A percentile compares a stretch with the other conserved stretches of the same genome.
These are phyloP conservation scores for Penicillium coprophilum DNA, from an alignment of 495 filamentous ascomycete species.

Conservation along the genomic window DNA sequence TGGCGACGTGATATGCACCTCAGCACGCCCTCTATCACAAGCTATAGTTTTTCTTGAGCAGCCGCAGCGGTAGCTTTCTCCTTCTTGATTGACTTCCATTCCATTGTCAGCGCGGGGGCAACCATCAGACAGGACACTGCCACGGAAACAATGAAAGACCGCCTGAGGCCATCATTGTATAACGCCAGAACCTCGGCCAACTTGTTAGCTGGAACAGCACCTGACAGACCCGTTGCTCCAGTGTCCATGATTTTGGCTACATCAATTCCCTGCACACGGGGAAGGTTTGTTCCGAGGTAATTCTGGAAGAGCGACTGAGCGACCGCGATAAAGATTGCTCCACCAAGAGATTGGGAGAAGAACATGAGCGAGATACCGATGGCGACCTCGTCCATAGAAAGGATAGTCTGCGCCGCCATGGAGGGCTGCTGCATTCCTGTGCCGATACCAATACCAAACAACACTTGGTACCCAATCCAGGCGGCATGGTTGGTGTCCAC, in stretches of 20 bases:
- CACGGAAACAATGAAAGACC: conserved; percentile 53
- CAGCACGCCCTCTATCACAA: too few relatives aligned
- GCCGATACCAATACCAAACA: conserved; percentile 71
- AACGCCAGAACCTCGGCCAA: conserved; percentile 42
- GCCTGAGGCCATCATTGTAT: conserved; percentile 59
- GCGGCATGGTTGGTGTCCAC: conserved; percentile 45
- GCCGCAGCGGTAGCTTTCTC: neutral
- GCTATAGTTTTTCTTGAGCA: neutral
- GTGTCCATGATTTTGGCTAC: conserved; percentile 25
- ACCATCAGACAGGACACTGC: conserved; percentile 54
- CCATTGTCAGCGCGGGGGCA: conserved; percentile 53
- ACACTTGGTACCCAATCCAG: conserved; percentile 70
- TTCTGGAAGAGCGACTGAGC: conserved; percentile 59
- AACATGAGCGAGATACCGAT: conserved; percentile 65
- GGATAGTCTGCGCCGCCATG: conserved; percentile 63
- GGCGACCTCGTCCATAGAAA: conserved; percentile 56
- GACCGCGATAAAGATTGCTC: conserved; percentile 62
- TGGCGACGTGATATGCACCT: too few relatives aligned
- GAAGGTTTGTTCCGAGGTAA: conserved; percentile 45
- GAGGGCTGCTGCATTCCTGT: conserved; percentile 68
- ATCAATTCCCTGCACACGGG: conserved; percentile 44
- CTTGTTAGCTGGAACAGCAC: conserved; percentile 44
- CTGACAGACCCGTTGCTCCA: conserved; percentile 19
- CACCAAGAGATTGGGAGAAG: conserved; percentile 65
- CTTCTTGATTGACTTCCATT: conserved; percentile 62